Conservation (phyloP, 805 yeast species). For the Saccharomycopsis sp. region DNA sequence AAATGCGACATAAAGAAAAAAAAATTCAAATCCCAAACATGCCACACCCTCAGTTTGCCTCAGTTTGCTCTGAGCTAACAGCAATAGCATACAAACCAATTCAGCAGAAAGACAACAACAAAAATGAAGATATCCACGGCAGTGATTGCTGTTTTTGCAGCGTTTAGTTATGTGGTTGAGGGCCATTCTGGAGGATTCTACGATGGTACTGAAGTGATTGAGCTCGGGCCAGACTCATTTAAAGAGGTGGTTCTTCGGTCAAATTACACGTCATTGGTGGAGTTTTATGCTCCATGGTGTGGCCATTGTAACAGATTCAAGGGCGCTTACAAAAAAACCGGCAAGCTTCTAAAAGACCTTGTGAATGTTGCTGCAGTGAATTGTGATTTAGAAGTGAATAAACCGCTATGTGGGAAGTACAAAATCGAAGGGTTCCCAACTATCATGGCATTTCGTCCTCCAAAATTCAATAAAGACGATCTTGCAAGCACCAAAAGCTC, state of each 20-base stretch:
- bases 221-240: constrained; percentile 52
- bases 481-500: constrained; percentile 7
- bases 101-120: not conserved
- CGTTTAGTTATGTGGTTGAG: not conserved
- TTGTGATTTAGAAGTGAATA: constrained; percentile 68
- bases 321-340: constrained; percentile 59
- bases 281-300: constrained; percentile 98
- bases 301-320: constrained; percentile 80
- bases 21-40: not conserved
- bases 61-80: too few relatives aligned
- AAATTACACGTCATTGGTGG: constrained; percentile 75
- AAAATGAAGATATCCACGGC: not conserved
- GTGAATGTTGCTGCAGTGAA: constrained; percentile 75
- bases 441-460: constrained; percentile 73
- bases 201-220: constrained; percentile 43
- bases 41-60: not conserved
- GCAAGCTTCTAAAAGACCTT: constrained; percentile 47
- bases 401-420: constrained; percentile 59
- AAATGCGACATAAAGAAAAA: not conserved
- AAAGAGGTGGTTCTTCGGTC: constrained; percentile 58
- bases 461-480: constrained; percentile 40
- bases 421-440: constrained; percentile 81
- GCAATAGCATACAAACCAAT: too few relatives aligned
- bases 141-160: not conserved
- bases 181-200: constrained; percentile 31